These are phyloP conservation scores for Lonicera japonica DNA, from an alignment of 129 eudicot genomes.

Conservation along the genomic window DNA sequence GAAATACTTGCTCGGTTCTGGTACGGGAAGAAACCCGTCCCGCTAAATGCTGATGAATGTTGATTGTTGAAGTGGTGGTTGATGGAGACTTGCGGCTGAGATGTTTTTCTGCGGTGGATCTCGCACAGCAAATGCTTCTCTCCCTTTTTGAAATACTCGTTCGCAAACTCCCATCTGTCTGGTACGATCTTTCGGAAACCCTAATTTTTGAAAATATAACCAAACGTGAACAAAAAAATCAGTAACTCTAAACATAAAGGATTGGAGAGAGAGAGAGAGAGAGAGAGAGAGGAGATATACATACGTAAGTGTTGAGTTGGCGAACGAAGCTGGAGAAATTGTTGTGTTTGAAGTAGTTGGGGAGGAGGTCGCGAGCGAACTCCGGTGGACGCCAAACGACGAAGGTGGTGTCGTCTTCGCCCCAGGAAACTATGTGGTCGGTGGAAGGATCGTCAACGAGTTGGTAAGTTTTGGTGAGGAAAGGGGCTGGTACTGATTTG, in stretches of 20 bases:
- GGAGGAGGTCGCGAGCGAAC: conserved; percentile 94
- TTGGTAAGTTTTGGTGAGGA: conserved; percentile 78
- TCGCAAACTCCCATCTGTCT: conserved; percentile 98
- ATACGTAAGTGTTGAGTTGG: conserved; percentile 93
- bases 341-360: conserved; percentile 92
- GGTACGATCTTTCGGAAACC: conserved; percentile 97
- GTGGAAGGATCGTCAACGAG: conserved; percentile 82
- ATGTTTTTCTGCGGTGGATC: conserved; percentile 89
- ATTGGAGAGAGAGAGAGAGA: neutral
- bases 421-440: conserved; percentile 96
- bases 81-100: conserved; percentile 52
- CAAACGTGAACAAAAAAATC: conserved; percentile 8
- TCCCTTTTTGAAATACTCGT: conserved; percentile 83
- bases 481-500: conserved; percentile 92
- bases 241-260: neutral
- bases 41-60: conserved; percentile 5
- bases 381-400: conserved; percentile 99
- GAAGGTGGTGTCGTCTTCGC: conserved; percentile 85
- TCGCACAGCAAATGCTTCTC: conserved; percentile 88
- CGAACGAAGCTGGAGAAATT: conserved; percentile 94
- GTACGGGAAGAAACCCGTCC: conserved; percentile 42
- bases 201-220: conserved; percentile 21
- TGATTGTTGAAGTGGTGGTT: conserved; percentile 58
- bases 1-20: conserved; percentile 54
- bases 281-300: neutral